Evolutionary conservation across 1,284 basidiomycete species (phyloP), one percentile per base, ranked within the genome.

Genomic region (Vanrija humicola): DNA sequence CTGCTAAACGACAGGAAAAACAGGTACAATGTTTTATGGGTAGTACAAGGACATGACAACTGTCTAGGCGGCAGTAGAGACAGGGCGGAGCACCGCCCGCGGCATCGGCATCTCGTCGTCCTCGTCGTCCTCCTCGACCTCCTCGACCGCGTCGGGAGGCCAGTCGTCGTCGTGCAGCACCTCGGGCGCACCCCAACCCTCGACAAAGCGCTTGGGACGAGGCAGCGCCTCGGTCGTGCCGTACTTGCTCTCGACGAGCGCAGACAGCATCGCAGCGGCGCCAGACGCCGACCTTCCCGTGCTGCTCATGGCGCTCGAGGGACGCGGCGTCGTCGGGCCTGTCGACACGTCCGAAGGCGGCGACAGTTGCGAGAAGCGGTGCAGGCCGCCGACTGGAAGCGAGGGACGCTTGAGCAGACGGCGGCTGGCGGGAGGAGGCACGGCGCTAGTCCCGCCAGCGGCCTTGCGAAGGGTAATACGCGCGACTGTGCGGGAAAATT

Each of bases 151-250:
- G 38, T 56, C 54, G n/a, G 52, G 54, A 9, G 59, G 59, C 59
- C 59, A 61, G 46, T 61, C 61, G 46, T 67, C 64, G 46, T 69
- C 67, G 46, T 64, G 55, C 15, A 70, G 59, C 18, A 70, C 59
- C 50, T 70, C 68, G 12, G 68, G 68, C 26, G 63, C 63, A n/a
- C 69, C 69, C 69, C 69, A 72, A 26, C 64, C 67, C 15, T 61
- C 58, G 16, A 67, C 59, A n/a, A 64, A 61, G 25, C 61, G 55
- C 45, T 57, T 57, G 38, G 59, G 59, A 6, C 59, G 55, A 4
- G 59, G 59, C 12, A 61, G 52, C 5, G 38, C 42, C 42, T 61
- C 53, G 28, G 18, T 44, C 28, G 55, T 48, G 28, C 55, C 59
- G 29, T 61, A 61, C 59, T 61, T 61, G 38, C 56, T 54, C 55